Evolutionary conservation across 495 filamentous ascomycete species (phyloP), one percentile per base, ranked within the genome.

Genomic region (Penicillium egyptiacum): DNA sequence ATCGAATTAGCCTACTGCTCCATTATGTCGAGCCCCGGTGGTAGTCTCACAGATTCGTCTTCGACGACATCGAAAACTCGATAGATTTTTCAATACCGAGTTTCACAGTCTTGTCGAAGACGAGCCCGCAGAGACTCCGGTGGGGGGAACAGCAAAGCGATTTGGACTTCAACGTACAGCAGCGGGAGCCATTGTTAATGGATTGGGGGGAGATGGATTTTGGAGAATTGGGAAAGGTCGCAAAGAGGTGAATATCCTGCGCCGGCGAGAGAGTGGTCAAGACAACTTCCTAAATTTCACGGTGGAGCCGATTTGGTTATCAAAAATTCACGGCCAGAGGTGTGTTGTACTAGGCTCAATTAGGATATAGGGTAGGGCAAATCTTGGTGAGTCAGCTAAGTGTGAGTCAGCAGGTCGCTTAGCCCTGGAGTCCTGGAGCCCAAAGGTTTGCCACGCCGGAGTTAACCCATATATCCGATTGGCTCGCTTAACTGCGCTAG

Each of bases 1-100:
- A 62, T 53, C 33, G 26, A 59, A 73, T 94, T 89, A 95, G 91
- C 92, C 92, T 96, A 95, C 91, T 96, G 91, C 83, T 90, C 89
- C 83, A 82, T 80, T 72, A 79, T 79, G 70, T 73, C 73, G 73
- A 56, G 69, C 64, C 69, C 63, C 64, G 50, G 54, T 58, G 53
- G 55, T 45, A 55, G 58, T 54, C 58, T 60, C 16, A 23, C 33
- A 1, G 3, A 8, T 12, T 55, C 20, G 20, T 20, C 7, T 39
- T n/a, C 59, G 51, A 45, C 49, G 60, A 63, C 53, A 45, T 40
- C 48, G 47, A n/a, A 35, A 20, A 19, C 23, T 50, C 44, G 37
- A 60, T 71, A 64, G 58, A 64, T 68, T 54, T 66, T 70, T 62
- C 65, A 65, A 64, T 62, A 63, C 56, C 42, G 56, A 49, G 37